These are phyloP conservation scores for Annulohypoxylon bovei DNA, from an alignment of 495 filamentous ascomycete species.

Conservation along the genomic window DNA sequence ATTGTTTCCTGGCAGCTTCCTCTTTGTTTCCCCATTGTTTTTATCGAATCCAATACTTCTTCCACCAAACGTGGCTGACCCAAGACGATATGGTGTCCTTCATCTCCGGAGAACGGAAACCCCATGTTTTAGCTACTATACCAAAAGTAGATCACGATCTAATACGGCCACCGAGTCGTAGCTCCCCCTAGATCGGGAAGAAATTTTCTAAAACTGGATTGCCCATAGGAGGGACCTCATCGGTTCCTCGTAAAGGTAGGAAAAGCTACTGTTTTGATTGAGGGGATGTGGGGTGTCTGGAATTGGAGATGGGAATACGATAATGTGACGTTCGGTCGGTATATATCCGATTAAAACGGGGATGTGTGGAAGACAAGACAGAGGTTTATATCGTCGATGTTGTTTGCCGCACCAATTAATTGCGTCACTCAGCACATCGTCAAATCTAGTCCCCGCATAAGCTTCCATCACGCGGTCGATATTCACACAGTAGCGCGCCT, in stretches of 20 bases:
- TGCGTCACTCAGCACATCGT: conserved; percentile 20
- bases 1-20: conserved; percentile 27
- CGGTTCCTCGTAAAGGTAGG: conserved; percentile 27
- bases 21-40: conserved; percentile 23
- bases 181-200: conserved; percentile 28
- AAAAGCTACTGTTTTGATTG: conserved; percentile 29
- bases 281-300: conserved; percentile 36
- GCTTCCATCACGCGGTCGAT: conserved; percentile 31
- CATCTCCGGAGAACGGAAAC: conserved; percentile 4
- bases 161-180: conserved; percentile 32
- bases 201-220: conserved; percentile 33
- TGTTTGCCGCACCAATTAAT: conserved; percentile 42
- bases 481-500: conserved; percentile 32
- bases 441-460: conserved; percentile 33
- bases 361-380: conserved; percentile 18
- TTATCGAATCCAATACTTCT: conserved; percentile 27
- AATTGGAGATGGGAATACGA: conserved; percentile 33
- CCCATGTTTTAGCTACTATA: conserved; percentile 18
- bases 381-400: conserved; percentile 9
- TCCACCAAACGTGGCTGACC: conserved; percentile 25
- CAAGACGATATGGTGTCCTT: conserved; percentile 30
- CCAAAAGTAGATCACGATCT: conserved; percentile 21
- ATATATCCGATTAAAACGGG: conserved; percentile 43
- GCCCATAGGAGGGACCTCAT: conserved; percentile 1
- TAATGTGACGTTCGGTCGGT: conserved; percentile 42